These are phyloP conservation scores for Nissolia schottii DNA, from an alignment of 306 rosid species.

Conservation along the genomic window DNA sequence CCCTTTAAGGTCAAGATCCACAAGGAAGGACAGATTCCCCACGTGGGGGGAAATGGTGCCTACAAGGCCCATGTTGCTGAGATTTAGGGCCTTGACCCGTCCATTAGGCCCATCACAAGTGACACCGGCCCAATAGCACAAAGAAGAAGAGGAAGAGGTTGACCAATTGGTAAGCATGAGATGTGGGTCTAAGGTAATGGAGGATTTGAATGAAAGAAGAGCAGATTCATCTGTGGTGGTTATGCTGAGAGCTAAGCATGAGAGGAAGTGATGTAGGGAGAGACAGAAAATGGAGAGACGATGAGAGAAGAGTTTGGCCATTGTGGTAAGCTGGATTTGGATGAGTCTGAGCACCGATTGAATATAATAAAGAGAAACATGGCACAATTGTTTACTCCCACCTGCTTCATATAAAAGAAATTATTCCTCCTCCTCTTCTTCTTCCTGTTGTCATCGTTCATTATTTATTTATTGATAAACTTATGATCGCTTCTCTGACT, in stretches of 20 bases:
- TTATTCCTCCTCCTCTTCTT: too few relatives aligned
- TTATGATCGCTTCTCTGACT: too few relatives aligned
- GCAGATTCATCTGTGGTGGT: background rate
- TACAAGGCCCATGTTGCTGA: background rate
- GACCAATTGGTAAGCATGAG: background rate
- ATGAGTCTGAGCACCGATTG: background rate
- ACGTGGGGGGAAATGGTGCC: background rate
- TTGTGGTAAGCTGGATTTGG: background rate
- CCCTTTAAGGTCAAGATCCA: background rate
- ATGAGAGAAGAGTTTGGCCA: background rate
- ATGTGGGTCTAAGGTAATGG: background rate
- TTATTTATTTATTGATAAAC: too few relatives aligned
- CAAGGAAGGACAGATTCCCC: background rate
- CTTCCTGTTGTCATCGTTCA: too few relatives aligned
- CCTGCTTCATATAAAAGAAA: too few relatives aligned
- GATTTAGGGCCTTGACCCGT: background rate
- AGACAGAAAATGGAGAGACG: background rate
- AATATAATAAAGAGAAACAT: too few relatives aligned
- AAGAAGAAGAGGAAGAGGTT: background rate
- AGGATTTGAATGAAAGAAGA: background rate
- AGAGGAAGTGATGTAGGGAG: background rate
- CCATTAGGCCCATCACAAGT: background rate
- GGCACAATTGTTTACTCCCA: too few relatives aligned
- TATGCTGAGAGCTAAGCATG: background rate
- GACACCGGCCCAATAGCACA: slow-evolving; percentile 1